phyloP scores from a whole-genome alignment of 805 yeast genomes.

The Saccharomyces cerevisiae region DNA sequence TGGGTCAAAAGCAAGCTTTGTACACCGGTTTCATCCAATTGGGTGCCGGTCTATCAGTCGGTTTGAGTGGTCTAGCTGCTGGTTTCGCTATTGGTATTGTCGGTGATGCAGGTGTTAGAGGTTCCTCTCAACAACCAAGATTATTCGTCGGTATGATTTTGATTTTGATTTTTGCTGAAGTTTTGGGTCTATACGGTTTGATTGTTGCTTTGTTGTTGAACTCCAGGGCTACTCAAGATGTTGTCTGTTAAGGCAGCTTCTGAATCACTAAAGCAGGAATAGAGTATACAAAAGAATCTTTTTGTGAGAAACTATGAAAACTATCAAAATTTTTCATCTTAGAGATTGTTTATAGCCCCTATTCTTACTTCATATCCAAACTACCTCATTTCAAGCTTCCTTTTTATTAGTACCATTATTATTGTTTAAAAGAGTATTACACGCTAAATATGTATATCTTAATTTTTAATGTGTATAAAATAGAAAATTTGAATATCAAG shows the following conservation, averaged over 20 bases:
- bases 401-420: background rate
- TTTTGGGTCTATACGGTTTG: constrained; percentile 94
- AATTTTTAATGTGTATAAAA: background rate
- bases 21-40: constrained; percentile 96
- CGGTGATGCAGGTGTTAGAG: constrained; percentile 99
- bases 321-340: background rate
- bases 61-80: constrained; percentile 94
- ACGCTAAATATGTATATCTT: background rate
- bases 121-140: constrained; percentile 97
- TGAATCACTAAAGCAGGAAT: background rate
- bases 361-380: background rate
- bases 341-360: background rate
- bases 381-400: background rate
- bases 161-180: constrained; percentile 98
- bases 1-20: constrained; percentile 83
- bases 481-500: background rate
- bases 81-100: constrained; percentile 99
- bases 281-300: background rate
- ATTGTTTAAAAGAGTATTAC: background rate
- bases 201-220: constrained; percentile 95
- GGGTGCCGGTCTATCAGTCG: constrained; percentile 97
- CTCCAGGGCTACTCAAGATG: constrained; percentile 95
- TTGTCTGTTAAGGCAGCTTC: constrained; percentile 48
- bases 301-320: background rate
- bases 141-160: constrained; percentile 97